Conservation (phyloP, 2,329 filamentous ascomycete genomes). For the Cyphellophora europaea region DNA sequence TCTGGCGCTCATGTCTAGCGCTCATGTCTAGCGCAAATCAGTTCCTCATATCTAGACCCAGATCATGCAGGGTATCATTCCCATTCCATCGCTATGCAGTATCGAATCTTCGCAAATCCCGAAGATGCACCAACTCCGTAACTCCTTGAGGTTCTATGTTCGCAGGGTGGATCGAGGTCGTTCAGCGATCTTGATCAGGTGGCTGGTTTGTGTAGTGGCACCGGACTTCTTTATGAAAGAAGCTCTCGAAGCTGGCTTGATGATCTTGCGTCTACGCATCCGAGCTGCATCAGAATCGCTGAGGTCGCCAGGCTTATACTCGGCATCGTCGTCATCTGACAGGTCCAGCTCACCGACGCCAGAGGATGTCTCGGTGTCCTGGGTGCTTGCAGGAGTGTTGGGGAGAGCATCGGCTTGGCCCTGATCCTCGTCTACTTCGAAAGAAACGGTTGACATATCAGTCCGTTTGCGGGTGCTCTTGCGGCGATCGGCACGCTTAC, state of each 20-base stretch:
- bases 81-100: constrained; percentile 1
- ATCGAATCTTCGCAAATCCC: too few species aligned
- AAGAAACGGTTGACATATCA: constrained; percentile 8
- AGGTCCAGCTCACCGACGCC: constrained; percentile 7
- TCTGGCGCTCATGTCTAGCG: too few species aligned
- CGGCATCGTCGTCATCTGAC: not conserved
- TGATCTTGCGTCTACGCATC: not conserved
- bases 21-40: too few species aligned
- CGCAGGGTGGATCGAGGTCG: constrained; percentile 17
- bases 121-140: constrained; percentile 1
- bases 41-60: too few species aligned
- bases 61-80: too few species aligned
- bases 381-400: constrained; percentile 16
- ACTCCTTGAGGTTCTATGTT: constrained; percentile 8
- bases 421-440: constrained; percentile 6
- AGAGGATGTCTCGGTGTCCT: constrained; percentile 15
- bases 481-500: constrained; percentile 16
- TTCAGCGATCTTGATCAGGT: constrained; percentile 5
- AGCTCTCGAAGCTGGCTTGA: constrained; percentile 1
- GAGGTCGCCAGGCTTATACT: not conserved
- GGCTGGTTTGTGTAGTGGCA: not conserved
- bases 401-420: not conserved
- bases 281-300: not conserved
- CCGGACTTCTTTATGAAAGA: not conserved
- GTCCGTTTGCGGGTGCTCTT: constrained; percentile 14